Evolutionary conservation across 164 flowering plant genomes (phyloP), one percentile per base, ranked within the genome.

Genomic region (Piper longum): DNA sequence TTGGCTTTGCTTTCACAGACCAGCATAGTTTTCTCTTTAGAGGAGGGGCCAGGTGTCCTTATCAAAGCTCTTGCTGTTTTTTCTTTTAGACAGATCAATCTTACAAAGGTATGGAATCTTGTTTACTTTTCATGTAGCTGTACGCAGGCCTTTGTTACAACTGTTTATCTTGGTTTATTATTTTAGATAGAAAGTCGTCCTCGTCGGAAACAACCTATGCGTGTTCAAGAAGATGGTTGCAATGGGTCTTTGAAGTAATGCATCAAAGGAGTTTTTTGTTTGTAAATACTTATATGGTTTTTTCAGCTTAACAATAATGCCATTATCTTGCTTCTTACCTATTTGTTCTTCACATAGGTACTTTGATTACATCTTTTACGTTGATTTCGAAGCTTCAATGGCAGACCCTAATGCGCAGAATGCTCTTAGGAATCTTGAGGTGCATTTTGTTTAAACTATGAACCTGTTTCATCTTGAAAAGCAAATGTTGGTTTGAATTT

Each of bases 351-450:
- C 18, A 12, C 60, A 9, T 79, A 92, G 96, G 77, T 81, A 81
- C 75, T 92, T 92, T 64, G 91, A 85, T 70, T 92, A 89, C 71
- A 80, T 89, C 63, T 89, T 92, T 76, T 89, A 92, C 68, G 84
- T 89, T 66, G 98, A 92, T 73, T 89, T 92, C 75, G 96, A 92
- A 70, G 98, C 96, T 67, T 92, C 98, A 59, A 89, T 86, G 91
- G 96, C 95, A 36, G 88, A 85, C 11, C 76, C 73, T 63, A 78
- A 73, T 43, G 83, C 96, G 41, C 95, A 89, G 66, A 89, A 87
- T 73, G 95, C 98, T 58, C 87, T 92, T 19, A 73, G 80, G 66
- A 81, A 89, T 77, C 77, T 92, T 12, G 72, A 85, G 78, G 98
- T 89, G 19, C 26, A 40, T 39, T 60, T 66, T 54, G 7, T 40